Base-by-base conservation (phyloP, 106 monocot genomes). In the Apostasia shenzhenica region DNA sequence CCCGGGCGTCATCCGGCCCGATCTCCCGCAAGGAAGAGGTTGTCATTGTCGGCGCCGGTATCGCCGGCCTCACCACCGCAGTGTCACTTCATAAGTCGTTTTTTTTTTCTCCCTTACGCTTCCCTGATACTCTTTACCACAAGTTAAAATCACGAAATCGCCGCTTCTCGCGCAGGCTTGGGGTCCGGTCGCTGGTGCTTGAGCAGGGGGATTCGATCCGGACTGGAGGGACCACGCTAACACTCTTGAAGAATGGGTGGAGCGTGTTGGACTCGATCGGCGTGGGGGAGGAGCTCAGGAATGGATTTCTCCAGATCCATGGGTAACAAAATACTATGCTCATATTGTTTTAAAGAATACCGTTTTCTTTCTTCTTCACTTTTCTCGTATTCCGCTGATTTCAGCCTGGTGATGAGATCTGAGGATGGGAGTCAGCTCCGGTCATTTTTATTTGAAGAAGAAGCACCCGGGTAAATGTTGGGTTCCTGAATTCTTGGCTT, bases 231-330 rank as follows among this genome's bases (percentile, higher is more conserved):
- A 92, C 97, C 45, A 87, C 92, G 67, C 83, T 99, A 45, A 92
- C 92, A 57, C 84, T 99, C 5, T 99, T 92, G 66, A 89, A 85
- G 83, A 99, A 99, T 52, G 89, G 87, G 40, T 97, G 92, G 97
- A 84, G 92, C 48, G 85, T 90, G 14, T 75, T 99, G 40, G 92
- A 99, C 69, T 47, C 82, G 12, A 71, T 92, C 38, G 92, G 97
- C 45, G 87, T 92, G 9, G 97, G 81, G 1, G 84, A 92, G 13
- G 92, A 92, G 40, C 92, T 99, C 55, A 52, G 97, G 14, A 51
- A 44, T 48, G 69, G 83, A 63, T 92, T 85, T 68, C 74, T 92
- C 50, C 63, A 77, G 66, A 81, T 99, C 50, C 62, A 92, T 58
- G 92, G 97, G 97, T 99, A 83, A 49, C 3, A 26, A 45, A 54